Evolutionary conservation across 192 early-diverging fungal species (phyloP).

Genomic region (Haplosporangium gracile): DNA sequence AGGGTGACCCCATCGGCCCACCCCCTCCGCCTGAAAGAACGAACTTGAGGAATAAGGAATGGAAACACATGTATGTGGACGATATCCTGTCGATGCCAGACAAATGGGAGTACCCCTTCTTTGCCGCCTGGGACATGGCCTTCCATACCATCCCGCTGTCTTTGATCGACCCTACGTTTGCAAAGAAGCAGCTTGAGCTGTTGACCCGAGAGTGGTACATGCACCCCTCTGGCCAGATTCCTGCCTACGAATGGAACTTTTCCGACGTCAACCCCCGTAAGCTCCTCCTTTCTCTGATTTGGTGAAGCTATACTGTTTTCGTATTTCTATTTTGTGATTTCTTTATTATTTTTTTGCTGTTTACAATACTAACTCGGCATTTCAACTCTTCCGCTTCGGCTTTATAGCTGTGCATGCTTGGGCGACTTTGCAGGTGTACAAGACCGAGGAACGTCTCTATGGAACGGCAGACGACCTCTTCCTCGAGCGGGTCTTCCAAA

Average conservation of each 20-base stretch:
- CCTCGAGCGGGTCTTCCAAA: constrained; percentile 50
- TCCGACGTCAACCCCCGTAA: constrained; percentile 56
- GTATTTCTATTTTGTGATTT: neutral
- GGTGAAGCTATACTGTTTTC: neutral
- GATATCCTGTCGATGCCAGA: constrained; percentile 53
- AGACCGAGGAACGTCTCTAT: constrained; percentile 37
- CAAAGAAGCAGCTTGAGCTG: constrained; percentile 50
- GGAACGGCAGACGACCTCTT: constrained; percentile 32
- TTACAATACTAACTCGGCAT: neutral
- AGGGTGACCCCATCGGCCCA: constrained; percentile 34
- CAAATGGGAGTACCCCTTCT: constrained; percentile 58
- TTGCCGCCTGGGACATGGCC: constrained; percentile 54
- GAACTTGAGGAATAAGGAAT: constrained; percentile 42
- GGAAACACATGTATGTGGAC: constrained; percentile 53
- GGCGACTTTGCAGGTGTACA: constrained; percentile 49
- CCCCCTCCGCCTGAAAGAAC: constrained; percentile 30
- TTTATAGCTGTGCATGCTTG: constrained; percentile 47
- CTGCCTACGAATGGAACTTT: constrained; percentile 57
- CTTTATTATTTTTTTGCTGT: constrained; percentile 4
- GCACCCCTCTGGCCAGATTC: constrained; percentile 53
- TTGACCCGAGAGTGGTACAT: constrained; percentile 56
- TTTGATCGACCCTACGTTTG: constrained; percentile 41
- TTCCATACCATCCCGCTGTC: constrained; percentile 48
- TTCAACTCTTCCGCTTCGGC: neutral
- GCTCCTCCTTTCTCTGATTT: neutral